phyloP scores from a whole-genome alignment of 225 moss, liverwort and hornwort species.

The Lunularia cruciata region DNA sequence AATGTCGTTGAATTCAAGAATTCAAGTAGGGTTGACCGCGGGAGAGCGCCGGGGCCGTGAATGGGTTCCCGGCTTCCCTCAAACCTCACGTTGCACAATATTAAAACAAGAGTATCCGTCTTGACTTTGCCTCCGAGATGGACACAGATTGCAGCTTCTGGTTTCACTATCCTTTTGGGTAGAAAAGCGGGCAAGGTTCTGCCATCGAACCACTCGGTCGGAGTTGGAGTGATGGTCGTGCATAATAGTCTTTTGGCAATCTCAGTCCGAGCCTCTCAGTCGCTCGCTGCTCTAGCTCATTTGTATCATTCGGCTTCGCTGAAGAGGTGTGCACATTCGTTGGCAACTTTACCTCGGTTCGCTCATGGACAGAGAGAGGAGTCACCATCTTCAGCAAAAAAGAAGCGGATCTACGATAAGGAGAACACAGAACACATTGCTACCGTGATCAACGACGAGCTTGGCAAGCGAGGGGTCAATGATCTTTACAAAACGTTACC shows the following conservation, averaged over 20 bases:
- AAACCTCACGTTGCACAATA: background rate
- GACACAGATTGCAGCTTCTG: too few relatives aligned
- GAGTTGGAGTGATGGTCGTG: too few relatives aligned
- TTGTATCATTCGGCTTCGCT: background rate
- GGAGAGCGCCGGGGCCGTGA: conserved; percentile 1
- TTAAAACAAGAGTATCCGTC: too few relatives aligned
- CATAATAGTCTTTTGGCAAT: too few relatives aligned
- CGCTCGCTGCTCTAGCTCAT: too few relatives aligned
- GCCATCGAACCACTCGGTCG: too few relatives aligned
- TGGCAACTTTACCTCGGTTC: background rate
- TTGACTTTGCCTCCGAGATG: too few relatives aligned
- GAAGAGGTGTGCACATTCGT: background rate
- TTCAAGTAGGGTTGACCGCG: conserved; percentile 3
- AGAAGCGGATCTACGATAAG: background rate
- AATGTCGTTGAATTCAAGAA: too few relatives aligned
- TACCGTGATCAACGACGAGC: background rate
- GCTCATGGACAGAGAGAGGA: background rate
- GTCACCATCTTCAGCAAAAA: too few relatives aligned
- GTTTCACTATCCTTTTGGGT: background rate
- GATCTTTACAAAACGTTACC: background rate
- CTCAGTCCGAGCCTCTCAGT: too few relatives aligned
- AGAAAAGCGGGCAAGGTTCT: too few relatives aligned
- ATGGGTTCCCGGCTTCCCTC: conserved; percentile 20
- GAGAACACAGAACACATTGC: background rate
- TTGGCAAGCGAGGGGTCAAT: conserved; percentile 2